phyloP scores from a whole-genome alignment of 257 asterid genomes.

The Fraxinus excelsior region DNA sequence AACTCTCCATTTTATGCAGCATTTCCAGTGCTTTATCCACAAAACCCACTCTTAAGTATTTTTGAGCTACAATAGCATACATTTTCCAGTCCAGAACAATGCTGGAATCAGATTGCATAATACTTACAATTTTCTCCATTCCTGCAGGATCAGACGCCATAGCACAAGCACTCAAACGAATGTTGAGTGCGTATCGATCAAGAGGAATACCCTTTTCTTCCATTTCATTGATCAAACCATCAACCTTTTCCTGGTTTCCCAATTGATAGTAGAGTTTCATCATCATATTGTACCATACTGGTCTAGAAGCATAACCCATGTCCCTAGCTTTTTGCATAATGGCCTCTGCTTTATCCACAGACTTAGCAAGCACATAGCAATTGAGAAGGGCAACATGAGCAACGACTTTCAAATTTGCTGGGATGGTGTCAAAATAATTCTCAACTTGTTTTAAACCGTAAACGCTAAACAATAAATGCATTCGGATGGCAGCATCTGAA shows the following conservation, averaged over 20 bases:
- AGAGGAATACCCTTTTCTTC: constrained; percentile 42
- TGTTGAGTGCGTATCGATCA: constrained; percentile 45
- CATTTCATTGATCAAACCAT: constrained; percentile 56
- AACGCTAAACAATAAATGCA: constrained; percentile 46
- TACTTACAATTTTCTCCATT: constrained; percentile 46
- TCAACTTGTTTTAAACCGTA: constrained; percentile 61
- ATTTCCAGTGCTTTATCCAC: constrained; percentile 45
- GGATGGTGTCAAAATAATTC: constrained; percentile 44
- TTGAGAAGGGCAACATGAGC: constrained; percentile 59
- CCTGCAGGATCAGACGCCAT: constrained; percentile 53
- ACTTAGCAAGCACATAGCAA: constrained; percentile 52
- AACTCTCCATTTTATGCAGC: constrained; percentile 46
- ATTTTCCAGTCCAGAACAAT: constrained; percentile 36
- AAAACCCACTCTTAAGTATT: constrained; percentile 52
- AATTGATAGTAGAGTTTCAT: constrained; percentile 52
- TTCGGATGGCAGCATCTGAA: constrained; percentile 42
- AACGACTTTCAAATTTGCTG: constrained; percentile 35
- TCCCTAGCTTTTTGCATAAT: constrained; percentile 59
- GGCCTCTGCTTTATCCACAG: constrained; percentile 68
- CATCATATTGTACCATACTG: constrained; percentile 63
- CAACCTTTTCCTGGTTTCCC: constrained; percentile 40
- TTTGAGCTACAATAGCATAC: constrained; percentile 40
- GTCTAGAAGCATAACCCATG: constrained; percentile 44
- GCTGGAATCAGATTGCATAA: constrained; percentile 46
- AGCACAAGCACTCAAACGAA: constrained; percentile 50